A percentile compares a stretch with the other conserved stretches of the same genome.
phyloP scores from a whole-genome alignment of 495 filamentous ascomycete species.

The Aspergillus funiculosus region DNA sequence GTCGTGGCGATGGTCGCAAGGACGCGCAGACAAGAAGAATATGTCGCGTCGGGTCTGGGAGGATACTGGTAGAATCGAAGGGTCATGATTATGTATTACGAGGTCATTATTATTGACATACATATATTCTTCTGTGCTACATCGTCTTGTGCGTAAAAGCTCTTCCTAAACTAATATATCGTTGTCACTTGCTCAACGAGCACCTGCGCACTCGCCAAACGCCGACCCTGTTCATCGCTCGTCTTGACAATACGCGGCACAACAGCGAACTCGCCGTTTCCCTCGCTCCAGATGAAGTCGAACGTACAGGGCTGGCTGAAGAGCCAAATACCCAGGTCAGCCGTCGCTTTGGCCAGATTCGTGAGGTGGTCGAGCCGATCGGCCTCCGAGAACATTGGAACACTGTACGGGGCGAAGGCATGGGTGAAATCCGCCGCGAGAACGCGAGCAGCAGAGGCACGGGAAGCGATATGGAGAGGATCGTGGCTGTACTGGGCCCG shows the following conservation, averaged over 20 bases:
- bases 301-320: constrained; percentile 26
- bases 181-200: constrained; percentile 8
- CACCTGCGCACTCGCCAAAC: constrained; percentile 14
- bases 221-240: constrained; percentile 19
- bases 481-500: background rate
- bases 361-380: constrained; percentile 17
- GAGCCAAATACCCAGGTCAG: constrained; percentile 23
- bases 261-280: constrained; percentile 7
- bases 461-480: background rate
- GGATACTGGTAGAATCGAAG: background rate
- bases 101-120: background rate
- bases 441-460: constrained; percentile 1
- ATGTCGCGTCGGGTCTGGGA: background rate
- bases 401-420: constrained; percentile 20
- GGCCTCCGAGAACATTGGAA: constrained; percentile 6
- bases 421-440: constrained; percentile 18
- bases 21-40: background rate
- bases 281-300: constrained; percentile 16
- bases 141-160: background rate
- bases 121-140: no score
- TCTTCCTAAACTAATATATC: background rate
- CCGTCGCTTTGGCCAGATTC: constrained; percentile 13
- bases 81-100: background rate
- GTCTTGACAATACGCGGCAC: constrained; percentile 21
- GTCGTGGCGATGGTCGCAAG: constrained; percentile 23